These are phyloP conservation scores for Quercus cerris DNA, from an alignment of 306 rosid species.

Conservation along the genomic window DNA sequence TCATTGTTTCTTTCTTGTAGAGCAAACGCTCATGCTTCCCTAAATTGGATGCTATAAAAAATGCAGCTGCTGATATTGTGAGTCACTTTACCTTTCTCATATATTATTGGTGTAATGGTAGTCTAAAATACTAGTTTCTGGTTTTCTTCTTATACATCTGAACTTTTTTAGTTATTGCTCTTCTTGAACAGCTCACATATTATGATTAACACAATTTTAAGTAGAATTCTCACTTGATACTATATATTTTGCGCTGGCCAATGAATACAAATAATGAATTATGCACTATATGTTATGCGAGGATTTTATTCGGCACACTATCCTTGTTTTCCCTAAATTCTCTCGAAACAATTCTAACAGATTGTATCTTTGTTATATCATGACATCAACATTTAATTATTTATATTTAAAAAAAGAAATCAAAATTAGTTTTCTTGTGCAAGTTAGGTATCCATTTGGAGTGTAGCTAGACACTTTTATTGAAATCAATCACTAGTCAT, in stretches of 20 bases:
- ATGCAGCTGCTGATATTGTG: conserved; percentile 87
- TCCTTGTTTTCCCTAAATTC: not conserved
- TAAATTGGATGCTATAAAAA: conserved; percentile 78
- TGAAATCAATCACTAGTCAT: not conserved
- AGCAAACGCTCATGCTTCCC: conserved; percentile 84
- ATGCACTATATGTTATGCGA: not conserved
- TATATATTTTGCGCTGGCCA: not conserved
- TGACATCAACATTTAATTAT: not conserved
- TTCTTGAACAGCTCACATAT: not conserved
- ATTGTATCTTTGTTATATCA: not conserved
- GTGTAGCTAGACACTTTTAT: not conserved
- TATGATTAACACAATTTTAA: not conserved
- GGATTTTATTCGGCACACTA: not conserved
- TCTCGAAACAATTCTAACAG: not conserved
- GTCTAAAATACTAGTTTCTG: conserved; percentile 4
- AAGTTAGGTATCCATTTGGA: not conserved
- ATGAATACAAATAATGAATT: not conserved
- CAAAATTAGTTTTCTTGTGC: not conserved
- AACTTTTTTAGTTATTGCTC: not conserved
- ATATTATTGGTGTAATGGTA: not conserved
- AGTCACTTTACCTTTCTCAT: conserved; percentile 37
- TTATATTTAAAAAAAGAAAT: too few relatives aligned
- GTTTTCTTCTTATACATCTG: not conserved
- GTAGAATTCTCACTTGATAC: not conserved
- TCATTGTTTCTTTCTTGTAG: conserved; percentile 43